Evolutionary conservation across 116 monocot species (phyloP).

Genomic region (Cymodocea nodosa): DNA sequence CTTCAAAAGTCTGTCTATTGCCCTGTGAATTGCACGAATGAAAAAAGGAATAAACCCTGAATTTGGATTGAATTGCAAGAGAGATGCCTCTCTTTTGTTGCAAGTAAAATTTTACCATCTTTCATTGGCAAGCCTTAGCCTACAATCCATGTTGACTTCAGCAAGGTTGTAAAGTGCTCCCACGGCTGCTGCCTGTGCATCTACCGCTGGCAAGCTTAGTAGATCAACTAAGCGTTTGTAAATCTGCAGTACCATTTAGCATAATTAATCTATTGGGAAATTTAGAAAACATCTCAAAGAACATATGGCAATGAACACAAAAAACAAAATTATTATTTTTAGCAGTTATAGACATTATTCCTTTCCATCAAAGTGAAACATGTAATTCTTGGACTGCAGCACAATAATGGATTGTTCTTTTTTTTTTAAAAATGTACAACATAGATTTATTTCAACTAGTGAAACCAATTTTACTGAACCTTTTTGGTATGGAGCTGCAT

Average conservation of each 20-base stretch:
- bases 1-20: conserved; percentile 81
- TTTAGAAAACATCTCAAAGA: background rate
- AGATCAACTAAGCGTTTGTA: conserved; percentile 89
- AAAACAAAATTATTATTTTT: no score
- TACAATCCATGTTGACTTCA: conserved; percentile 84
- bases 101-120: conserved; percentile 44
- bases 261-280: background rate
- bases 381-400: no score
- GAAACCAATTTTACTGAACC: no score
- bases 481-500: no score
- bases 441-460: no score
- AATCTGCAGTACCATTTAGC: conserved; percentile 28
- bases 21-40: conserved; percentile 37
- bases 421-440: no score
- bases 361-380: no score
- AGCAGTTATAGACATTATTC: no score
- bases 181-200: conserved; percentile 84
- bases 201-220: conserved; percentile 53
- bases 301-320: no score
- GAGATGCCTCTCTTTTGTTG: no score
- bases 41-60: background rate
- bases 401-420: no score
- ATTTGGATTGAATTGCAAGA: background rate
- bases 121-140: conserved; percentile 86
- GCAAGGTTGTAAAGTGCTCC: conserved; percentile 90